Evolutionary conservation across 768 basidiomycete genomes (phyloP), one percentile per base, ranked within the genome.

Genomic region (Tricholoma sp.): DNA sequence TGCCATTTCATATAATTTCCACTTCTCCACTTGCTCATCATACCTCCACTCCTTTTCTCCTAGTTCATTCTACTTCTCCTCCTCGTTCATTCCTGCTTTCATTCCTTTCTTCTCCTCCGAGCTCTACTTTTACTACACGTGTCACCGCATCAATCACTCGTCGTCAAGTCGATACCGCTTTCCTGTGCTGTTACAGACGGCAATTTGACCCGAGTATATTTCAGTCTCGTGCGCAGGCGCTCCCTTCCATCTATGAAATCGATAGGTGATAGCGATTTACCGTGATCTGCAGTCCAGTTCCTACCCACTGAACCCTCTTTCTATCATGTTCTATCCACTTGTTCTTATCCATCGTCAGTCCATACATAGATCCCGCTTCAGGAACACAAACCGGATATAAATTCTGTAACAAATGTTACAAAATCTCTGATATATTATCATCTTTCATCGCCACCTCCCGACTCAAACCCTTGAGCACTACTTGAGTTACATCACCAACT

Each of bases 181-280:
- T 47, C 45, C 45, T 47, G 45, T 47, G 45, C 28, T 15, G 20
- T 4, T 45, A 11, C 20, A 45, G 28, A 20, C 44, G 10, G 31
- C 13, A 29, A 44, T 28, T 47, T 29, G 45, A 47, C 45, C 42
- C 45, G 28, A 47, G 28, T n/a, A 50, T 36, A 50, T 33, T 50
- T 12, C 44, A 12, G 20, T 28, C 24, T 13, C 44, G 20, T 28
- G 12, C 10, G 9, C 18, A 20, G 11, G 4, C 20, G 11, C 51
- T 41, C 34, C 37, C 20, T 50, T n/a, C n/a, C 54, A 58, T 55
- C 57, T 48, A 54, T 58, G 52, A 50, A 34, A 59, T 57, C 50
- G 56, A 59, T 62, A 24, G 52, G 36, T 56, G 61, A 62, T 62
- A 60, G 54, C 57, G 57, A 63, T 58, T 63, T 57, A 55, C 53